These are phyloP conservation scores for Lepiota brunneoincarnata DNA, from an alignment of 768 basidiomycete genomes.

Conservation along the genomic window DNA sequence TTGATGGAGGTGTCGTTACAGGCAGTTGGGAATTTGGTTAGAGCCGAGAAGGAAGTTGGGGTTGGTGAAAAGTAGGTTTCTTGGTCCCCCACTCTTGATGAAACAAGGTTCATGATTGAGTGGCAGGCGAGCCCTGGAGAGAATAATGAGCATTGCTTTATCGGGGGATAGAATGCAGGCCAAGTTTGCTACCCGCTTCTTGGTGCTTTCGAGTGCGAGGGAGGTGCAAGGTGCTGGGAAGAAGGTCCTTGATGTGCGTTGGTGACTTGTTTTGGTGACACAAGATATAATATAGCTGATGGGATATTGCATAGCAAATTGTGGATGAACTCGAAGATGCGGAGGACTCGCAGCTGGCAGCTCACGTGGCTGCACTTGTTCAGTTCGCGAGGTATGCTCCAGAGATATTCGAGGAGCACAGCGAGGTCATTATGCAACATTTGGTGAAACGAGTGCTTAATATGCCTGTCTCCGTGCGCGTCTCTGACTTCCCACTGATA, in stretches of 20 bases:
- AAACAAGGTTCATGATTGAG: slow-evolving; percentile 1
- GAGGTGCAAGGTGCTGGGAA: slow-evolving; percentile 34
- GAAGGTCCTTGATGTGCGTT: slow-evolving; percentile 62
- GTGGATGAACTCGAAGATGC: slow-evolving; percentile 45
- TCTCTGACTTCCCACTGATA: slow-evolving; percentile 14
- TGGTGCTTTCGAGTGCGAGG: slow-evolving; percentile 57
- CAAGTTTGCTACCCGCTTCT: slow-evolving; percentile 81
- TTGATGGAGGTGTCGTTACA: slow-evolving; percentile 71
- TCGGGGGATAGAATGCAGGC: slow-evolving; percentile 64
- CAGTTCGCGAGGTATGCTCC: slow-evolving; percentile 71
- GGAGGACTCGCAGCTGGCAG: slow-evolving; percentile 49
- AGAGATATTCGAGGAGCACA: slow-evolving; percentile 74
- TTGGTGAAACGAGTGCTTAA: slow-evolving; percentile 70
- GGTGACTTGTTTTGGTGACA: background rate
- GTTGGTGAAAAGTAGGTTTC: slow-evolving; percentile 65
- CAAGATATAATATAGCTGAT: background rate
- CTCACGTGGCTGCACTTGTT: slow-evolving; percentile 68
- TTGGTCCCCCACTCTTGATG: background rate
- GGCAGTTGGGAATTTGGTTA: slow-evolving; percentile 68
- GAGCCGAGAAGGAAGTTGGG: slow-evolving; percentile 53
- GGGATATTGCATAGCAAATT: slow-evolving; percentile 45
- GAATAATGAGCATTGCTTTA: slow-evolving; percentile 55
- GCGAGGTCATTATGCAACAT: slow-evolving; percentile 71
- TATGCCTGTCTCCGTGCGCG: slow-evolving; percentile 45
- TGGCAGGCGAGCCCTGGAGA: slow-evolving; percentile 63